Percentiles rank a stretch among this genome's conserved stretches.
phyloP scores from a whole-genome alignment of 257 asterid species.

The Linaria vulgaris region DNA sequence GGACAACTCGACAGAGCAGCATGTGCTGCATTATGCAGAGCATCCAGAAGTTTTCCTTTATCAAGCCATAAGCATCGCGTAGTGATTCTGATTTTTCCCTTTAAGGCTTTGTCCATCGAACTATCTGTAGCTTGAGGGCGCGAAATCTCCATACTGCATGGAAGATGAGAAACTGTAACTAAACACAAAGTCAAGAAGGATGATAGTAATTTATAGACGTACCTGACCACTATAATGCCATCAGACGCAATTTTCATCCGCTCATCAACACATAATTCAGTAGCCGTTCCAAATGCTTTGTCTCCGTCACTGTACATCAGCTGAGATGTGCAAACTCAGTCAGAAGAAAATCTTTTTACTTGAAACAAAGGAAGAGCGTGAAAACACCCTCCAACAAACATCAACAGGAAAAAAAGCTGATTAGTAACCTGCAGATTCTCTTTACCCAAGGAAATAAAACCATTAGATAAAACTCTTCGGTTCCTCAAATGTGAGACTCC shows the following conservation, averaged over 20 bases:
- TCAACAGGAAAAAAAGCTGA: constrained; percentile 20
- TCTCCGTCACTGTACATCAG: constrained; percentile 99
- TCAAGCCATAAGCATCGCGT: constrained; percentile 99
- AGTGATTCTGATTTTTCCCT: constrained; percentile 92
- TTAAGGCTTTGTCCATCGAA: constrained; percentile 51
- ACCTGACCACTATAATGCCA: constrained; percentile 96
- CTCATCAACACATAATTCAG: constrained; percentile 91
- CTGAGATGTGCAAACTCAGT: constrained; percentile 45
- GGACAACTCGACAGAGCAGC: constrained; percentile 96
- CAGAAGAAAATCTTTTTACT: constrained; percentile 26
- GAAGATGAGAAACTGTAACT: constrained; percentile 24
- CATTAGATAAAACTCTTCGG: constrained; percentile 90
- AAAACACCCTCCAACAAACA: constrained; percentile 7
- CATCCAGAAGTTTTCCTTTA: constrained; percentile 95
- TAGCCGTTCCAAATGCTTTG: constrained; percentile 96
- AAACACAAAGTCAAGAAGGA: constrained; percentile 25
- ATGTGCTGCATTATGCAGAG: constrained; percentile 94
- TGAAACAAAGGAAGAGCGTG: constrained; percentile 19
- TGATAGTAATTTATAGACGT: constrained; percentile 9
- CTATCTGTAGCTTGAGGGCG: constrained; percentile 67
- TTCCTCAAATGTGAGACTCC: constrained; percentile 96
- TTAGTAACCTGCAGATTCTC: constrained; percentile 79
- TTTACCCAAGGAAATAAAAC: constrained; percentile 83
- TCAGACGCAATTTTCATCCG: constrained; percentile 86
- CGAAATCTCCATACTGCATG: constrained; percentile 84